phyloP scores from a whole-genome alignment of 768 basidiomycete genomes.

The Zangia roseola region DNA sequence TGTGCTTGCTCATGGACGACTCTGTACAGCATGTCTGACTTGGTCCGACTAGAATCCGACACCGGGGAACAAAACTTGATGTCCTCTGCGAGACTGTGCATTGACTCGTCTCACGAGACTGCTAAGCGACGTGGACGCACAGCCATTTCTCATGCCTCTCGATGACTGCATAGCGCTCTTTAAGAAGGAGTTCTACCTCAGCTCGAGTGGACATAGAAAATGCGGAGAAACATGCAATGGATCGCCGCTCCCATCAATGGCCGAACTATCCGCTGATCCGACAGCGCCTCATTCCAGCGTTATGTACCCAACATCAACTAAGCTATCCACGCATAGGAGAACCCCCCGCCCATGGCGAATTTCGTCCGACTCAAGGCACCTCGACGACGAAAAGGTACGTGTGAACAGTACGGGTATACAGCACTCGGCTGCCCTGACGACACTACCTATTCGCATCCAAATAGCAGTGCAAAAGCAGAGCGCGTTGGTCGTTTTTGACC shows the following conservation, averaged over 20 bases:
- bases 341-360: too few species aligned
- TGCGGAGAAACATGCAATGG: too few species aligned
- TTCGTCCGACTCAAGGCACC: not conserved
- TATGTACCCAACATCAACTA: too few species aligned
- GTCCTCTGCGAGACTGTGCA: not conserved
- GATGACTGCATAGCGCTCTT: not conserved
- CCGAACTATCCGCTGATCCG: too few species aligned
- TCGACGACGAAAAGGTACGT: not conserved
- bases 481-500: not conserved
- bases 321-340: too few species aligned
- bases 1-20: not conserved
- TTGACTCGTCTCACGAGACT: not conserved
- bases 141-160: not conserved
- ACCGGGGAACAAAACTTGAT: not conserved
- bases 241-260: too few species aligned
- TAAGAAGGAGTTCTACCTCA: not conserved
- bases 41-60: not conserved
- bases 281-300: too few species aligned
- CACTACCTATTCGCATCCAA: not conserved
- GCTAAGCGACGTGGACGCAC: not conserved
- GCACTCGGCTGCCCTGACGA: constrained; percentile 3
- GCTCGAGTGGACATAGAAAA: not conserved
- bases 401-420: not conserved
- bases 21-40: not conserved
- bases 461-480: constrained; percentile 11